Evolutionary conservation across 208 protist species (phyloP).

Genomic region (Phytomonas serpens): DNA sequence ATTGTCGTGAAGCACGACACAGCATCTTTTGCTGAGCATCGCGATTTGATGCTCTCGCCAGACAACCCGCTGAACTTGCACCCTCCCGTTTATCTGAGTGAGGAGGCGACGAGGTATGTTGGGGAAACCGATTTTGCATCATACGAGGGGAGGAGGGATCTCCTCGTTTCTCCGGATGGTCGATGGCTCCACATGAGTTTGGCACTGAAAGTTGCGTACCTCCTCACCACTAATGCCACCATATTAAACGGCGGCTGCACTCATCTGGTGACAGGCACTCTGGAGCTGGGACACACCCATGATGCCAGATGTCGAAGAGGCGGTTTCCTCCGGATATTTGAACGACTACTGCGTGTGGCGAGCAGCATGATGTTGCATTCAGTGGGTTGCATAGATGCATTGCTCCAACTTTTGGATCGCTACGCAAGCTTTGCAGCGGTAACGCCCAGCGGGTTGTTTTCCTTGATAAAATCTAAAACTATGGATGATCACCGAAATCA

Average conservation of each 20-base stretch:
- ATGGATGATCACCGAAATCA: constrained; percentile 45
- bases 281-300: background rate
- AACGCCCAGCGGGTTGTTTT: constrained; percentile 14
- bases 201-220: constrained; percentile 51
- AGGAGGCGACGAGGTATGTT: background rate
- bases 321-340: constrained; percentile 74
- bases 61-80: background rate
- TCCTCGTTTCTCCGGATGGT: constrained; percentile 45
- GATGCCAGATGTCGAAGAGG: constrained; percentile 25
- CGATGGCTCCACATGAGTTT: constrained; percentile 70
- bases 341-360: constrained; percentile 54
- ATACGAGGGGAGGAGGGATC: background rate
- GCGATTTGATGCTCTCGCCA: background rate
- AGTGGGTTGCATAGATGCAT: constrained; percentile 18
- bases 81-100: background rate
- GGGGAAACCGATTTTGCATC: background rate
- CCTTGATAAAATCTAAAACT: constrained; percentile 27
- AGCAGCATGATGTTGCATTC: constrained; percentile 57
- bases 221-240: constrained; percentile 35
- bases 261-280: background rate
- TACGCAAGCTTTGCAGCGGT: background rate
- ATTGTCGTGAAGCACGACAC: background rate
- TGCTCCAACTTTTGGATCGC: constrained; percentile 37
- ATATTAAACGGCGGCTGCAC: constrained; percentile 55
- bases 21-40: background rate